These are phyloP conservation scores for Periglandula ipomoeae DNA, from an alignment of 2,329 filamentous ascomycete genomes.

Conservation along the genomic window DNA sequence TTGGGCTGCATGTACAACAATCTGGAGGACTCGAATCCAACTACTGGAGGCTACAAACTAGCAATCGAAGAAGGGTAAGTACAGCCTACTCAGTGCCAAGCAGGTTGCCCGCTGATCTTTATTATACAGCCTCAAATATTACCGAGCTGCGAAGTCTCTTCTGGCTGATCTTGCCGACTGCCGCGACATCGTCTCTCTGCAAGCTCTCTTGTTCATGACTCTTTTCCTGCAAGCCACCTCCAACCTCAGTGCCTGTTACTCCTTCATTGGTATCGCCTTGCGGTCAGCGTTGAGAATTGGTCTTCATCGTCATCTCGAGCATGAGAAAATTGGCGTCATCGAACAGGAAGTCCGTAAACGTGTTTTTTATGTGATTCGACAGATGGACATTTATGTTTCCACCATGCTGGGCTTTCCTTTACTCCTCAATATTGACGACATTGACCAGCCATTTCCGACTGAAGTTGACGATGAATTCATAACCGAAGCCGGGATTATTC, in stretches of 20 bases:
- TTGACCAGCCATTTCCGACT: conserved; percentile 56
- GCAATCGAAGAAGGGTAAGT: conserved; percentile 48
- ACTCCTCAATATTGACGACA: conserved; percentile 53
- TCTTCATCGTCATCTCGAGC: conserved; percentile 62
- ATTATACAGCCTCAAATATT: conserved; percentile 58
- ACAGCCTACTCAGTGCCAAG: neutral
- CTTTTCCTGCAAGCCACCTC: conserved; percentile 73
- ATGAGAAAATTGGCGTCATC: conserved; percentile 52
- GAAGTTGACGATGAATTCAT: conserved; percentile 62
- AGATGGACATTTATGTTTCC: conserved; percentile 63
- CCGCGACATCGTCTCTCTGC: conserved; percentile 63
- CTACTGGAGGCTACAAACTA: conserved; percentile 36
- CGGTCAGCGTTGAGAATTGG: conserved; percentile 70
- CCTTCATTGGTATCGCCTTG: conserved; percentile 69
- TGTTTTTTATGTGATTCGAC: conserved; percentile 59
- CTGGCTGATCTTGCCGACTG: conserved; percentile 60
- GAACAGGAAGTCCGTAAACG: conserved; percentile 55
- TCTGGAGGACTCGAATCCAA: conserved; percentile 44
- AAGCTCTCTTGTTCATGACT: conserved; percentile 71
- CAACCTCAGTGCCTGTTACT: conserved; percentile 70
- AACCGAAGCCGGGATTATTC: conserved; percentile 45
- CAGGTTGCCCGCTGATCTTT: conserved; percentile 14
- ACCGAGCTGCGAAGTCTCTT: conserved; percentile 56
- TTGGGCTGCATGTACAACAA: conserved; percentile 64
- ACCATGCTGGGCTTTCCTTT: conserved; percentile 58